Percentiles rank a stretch among this genome's conserved stretches.
Conservation (phyloP, 805 yeast species). For the Zygotorulaspora sp. region DNA sequence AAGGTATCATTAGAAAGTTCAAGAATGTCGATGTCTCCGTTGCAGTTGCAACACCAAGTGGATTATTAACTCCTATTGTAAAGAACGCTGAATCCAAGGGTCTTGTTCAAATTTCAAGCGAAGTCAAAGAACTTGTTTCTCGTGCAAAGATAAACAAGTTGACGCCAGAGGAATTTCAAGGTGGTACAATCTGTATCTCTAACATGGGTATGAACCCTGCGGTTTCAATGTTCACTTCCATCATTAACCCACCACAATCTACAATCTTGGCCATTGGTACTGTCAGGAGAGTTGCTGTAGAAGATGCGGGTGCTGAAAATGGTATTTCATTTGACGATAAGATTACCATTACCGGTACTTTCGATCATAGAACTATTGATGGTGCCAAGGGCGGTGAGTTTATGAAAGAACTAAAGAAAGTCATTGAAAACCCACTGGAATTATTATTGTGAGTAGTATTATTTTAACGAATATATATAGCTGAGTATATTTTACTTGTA, state of each 20-base stretch:
- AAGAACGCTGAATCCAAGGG: slow-evolving; percentile 86
- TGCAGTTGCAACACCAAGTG: slow-evolving; percentile 98
- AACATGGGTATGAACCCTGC: slow-evolving; percentile 99
- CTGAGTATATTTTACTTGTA: too few species aligned
- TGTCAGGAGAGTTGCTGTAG: slow-evolving; percentile 84
- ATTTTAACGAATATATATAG: too few species aligned
- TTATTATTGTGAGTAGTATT: slow-evolving; percentile 68
- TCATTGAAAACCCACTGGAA: slow-evolving; percentile 94
- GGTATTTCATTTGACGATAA: slow-evolving; percentile 92
- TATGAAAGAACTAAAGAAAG: slow-evolving; percentile 86
- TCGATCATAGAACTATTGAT: slow-evolving; percentile 95
- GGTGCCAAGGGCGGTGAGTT: slow-evolving; percentile 98
- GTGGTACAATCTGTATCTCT: slow-evolving; percentile 97
- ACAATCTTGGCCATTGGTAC: slow-evolving; percentile 95
- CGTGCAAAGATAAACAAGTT: slow-evolving; percentile 94
- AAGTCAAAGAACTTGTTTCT: slow-evolving; percentile 88
- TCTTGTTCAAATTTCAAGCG: slow-evolving; percentile 70
- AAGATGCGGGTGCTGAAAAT: slow-evolving; percentile 82
- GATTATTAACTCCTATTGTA: slow-evolving; percentile 94
- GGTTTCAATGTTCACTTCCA: slow-evolving; percentile 87
- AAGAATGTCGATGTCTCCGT: slow-evolving; percentile 91
- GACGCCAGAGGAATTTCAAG: slow-evolving; percentile 95
- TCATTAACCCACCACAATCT: slow-evolving; percentile 96
- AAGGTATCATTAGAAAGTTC: slow-evolving; percentile 90
- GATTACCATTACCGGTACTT: slow-evolving; percentile 90